Evolutionary conservation across 1,284 basidiomycete genomes (phyloP), one percentile per base, ranked within the genome.

Genomic region (Ganoderma sp.): DNA sequence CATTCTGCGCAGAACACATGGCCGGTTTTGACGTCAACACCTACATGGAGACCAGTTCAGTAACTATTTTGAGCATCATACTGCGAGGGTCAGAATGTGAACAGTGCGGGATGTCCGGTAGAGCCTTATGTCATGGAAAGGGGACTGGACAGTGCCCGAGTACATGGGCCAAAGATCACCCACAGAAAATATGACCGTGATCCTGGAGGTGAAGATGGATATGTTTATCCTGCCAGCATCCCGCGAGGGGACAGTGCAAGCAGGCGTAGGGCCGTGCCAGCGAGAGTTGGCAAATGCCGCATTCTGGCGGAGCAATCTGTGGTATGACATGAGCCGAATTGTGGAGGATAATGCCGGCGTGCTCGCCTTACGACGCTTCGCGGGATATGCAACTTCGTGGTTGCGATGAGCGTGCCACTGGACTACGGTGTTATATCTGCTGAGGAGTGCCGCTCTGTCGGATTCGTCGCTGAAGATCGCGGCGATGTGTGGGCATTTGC

Each of bases 221-320:
- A 76, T 91, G 93, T 22, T 81, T 83, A 61, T 80, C 82, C 22
- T 77, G 72, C 92, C 90, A 92, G 74, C 94, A 96, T 8, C 91
- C 94, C 34, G 88, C 83, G 75, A 85, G 92, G 5, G 87, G 76
- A 76, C 94, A 96, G n/a, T 91, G 87, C 12, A 96, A 81, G 74
- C 94, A 96, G 9, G 88, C 88, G 77, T 92, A 91, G 1, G 94
- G 93, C n/a, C 92, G 83, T 3, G 87, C 80, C 25, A 94, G 81
- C 0, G 88, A 75, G 0, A 84, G 67, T 5, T 82, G 77, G 75
- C 94, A 96, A 9, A 83, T 84, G 12, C 85, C 84, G 76, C 94
- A 96, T 8, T 83, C 79, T 10, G 93, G 92, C 32, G 82, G 74
- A 0, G 82, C 71, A 25, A 83, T 72, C 83, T 83, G 54, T 0